phyloP scores from a whole-genome alignment of 1,284 basidiomycete genomes.

The Puccinia hordei region DNA sequence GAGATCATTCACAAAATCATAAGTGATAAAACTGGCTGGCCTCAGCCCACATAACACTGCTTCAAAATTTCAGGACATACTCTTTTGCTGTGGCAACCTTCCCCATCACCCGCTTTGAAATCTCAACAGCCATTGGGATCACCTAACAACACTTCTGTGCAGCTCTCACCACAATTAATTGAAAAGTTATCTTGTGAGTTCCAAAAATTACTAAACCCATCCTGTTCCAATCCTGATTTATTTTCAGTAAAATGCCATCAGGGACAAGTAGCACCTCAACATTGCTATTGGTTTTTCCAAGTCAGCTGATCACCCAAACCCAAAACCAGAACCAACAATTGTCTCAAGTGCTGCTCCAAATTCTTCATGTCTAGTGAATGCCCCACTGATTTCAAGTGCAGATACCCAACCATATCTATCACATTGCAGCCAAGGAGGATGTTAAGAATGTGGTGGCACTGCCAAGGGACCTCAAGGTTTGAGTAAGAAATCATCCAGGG shows the following conservation, averaged over 20 bases:
- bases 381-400: not conserved
- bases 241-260: not conserved
- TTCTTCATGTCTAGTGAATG: no score
- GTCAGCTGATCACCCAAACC: not conserved
- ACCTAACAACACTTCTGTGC: not conserved
- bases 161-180: not conserved
- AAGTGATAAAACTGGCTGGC: not conserved
- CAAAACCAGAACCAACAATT: not conserved
- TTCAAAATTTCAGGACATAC: not conserved
- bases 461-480: not conserved
- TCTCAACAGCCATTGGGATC: not conserved
- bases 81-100: no score
- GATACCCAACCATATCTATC: not conserved
- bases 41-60: not conserved
- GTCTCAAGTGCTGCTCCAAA: no score
- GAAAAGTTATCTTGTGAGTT: not conserved
- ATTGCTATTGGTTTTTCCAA: not conserved
- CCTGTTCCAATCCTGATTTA: not conserved
- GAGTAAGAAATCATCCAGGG: no score
- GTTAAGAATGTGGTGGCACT: not conserved
- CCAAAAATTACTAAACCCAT: not conserved
- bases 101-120: no score
- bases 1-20: not conserved
- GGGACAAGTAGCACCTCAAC: not conserved
- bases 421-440: not conserved